These are phyloP conservation scores for Neoboletus subvelutipes DNA, from an alignment of 768 basidiomycete genomes.

Conservation along the genomic window DNA sequence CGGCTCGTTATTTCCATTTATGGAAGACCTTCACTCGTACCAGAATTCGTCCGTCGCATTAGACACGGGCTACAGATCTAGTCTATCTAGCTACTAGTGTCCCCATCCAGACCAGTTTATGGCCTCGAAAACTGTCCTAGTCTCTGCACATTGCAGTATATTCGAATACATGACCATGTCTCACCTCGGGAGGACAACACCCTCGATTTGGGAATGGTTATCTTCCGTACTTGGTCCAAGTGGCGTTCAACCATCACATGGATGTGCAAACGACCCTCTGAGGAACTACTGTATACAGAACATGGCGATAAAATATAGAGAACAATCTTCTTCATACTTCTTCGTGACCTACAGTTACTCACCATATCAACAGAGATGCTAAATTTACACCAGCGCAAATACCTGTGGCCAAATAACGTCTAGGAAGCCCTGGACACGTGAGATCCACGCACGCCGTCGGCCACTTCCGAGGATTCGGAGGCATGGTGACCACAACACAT, in stretches of 20 bases:
- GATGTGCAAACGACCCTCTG: too few species aligned
- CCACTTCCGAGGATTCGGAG: neutral
- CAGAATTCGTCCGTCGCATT: neutral
- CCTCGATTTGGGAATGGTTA: neutral
- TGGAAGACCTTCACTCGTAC: constrained; percentile 14
- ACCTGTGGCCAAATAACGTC: neutral
- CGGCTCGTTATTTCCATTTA: constrained; percentile 23
- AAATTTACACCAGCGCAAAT: neutral
- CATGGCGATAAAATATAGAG: neutral
- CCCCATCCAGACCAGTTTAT: too few species aligned
- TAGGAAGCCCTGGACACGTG: neutral
- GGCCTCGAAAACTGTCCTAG: too few species aligned
- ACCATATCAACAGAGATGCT: too few species aligned
- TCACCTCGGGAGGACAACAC: neutral
- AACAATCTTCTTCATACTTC: neutral
- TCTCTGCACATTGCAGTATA: too few species aligned
- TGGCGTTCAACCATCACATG: neutral
- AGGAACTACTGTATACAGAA: neutral
- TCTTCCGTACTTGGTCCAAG: neutral
- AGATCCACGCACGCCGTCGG: neutral
- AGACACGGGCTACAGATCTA: too few species aligned
- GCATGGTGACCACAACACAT: neutral
- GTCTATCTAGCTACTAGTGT: too few species aligned
- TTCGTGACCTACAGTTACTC: neutral
- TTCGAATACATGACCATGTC: neutral